These are phyloP conservation scores for Sindora glabra DNA, from an alignment of 306 rosid genomes.

Conservation along the genomic window DNA sequence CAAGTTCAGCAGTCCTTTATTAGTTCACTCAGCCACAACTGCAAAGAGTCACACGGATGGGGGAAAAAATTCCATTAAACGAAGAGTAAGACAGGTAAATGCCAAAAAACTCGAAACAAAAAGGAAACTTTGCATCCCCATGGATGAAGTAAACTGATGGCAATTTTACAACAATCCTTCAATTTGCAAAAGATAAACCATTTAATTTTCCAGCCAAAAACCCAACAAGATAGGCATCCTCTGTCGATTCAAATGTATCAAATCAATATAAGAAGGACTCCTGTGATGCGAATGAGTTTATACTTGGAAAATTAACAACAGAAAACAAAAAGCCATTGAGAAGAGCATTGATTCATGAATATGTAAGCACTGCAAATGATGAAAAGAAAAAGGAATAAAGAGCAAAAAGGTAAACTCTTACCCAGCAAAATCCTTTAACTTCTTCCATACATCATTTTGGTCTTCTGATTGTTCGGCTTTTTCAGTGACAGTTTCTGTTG, in stretches of 20 bases:
- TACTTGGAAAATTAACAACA: neutral
- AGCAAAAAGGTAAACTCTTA: slow-evolving; percentile 28
- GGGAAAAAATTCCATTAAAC: neutral
- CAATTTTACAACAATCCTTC: neutral
- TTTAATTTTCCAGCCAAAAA: slow-evolving; percentile 4
- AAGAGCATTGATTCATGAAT: neutral
- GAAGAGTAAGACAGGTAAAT: neutral
- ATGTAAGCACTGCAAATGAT: neutral
- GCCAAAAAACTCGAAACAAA: neutral
- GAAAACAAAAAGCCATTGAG: neutral
- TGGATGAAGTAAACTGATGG: neutral
- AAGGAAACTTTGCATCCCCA: slow-evolving; percentile 8
- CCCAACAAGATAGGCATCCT: neutral
- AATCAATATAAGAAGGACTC: neutral
- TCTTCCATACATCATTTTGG: slow-evolving; percentile 53
- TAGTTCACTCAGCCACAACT: slow-evolving; percentile 5
- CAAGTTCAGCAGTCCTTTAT: slow-evolving; percentile 5
- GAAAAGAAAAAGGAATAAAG: neutral
- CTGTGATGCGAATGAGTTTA: neutral
- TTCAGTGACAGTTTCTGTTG: slow-evolving; percentile 36
- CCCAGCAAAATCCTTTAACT: slow-evolving; percentile 72
- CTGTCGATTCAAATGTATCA: neutral
- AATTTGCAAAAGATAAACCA: neutral
- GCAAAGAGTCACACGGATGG: neutral
- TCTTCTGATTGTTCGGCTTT: slow-evolving; percentile 45